phyloP scores from a whole-genome alignment of 257 asterid genomes.

The Jaltomata sinuosa region DNA sequence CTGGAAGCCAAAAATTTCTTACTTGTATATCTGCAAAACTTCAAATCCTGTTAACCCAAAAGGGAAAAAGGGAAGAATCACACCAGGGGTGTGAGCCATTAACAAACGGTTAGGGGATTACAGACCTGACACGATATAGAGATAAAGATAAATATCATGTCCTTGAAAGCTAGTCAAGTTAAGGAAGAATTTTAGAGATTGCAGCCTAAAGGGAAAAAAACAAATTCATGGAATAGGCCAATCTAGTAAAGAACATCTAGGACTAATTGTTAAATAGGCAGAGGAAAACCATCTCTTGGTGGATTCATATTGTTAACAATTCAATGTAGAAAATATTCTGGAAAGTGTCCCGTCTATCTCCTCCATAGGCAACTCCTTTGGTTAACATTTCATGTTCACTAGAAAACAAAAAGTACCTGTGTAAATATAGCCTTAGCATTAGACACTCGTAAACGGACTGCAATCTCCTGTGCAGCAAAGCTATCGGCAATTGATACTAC shows the following conservation, averaged over 20 bases:
- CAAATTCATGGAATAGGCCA: background rate
- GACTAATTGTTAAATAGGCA: background rate
- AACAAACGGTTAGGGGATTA: background rate
- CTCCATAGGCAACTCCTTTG: background rate
- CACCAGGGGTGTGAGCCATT: background rate
- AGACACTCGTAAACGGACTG: constrained; percentile 67
- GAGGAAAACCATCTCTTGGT: background rate
- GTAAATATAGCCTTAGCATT: constrained; percentile 81
- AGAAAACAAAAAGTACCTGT: constrained; percentile 36
- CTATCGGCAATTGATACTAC: constrained; percentile 96
- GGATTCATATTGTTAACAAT: background rate
- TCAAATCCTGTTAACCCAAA: background rate
- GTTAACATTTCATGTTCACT: background rate
- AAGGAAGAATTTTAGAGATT: background rate
- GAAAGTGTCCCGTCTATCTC: background rate
- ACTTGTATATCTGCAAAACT: background rate
- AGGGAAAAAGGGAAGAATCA: background rate
- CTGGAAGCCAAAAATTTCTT: background rate
- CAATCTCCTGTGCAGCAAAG: constrained; percentile 86
- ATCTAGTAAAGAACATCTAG: background rate
- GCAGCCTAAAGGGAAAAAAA: too few species aligned
- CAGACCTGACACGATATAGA: background rate
- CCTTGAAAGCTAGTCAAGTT: background rate
- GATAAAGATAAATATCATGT: background rate
- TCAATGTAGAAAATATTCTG: background rate